These are phyloP conservation scores for Rhizopogon salebrosus DNA, from an alignment of 768 basidiomycete genomes.

Conservation along the genomic window DNA sequence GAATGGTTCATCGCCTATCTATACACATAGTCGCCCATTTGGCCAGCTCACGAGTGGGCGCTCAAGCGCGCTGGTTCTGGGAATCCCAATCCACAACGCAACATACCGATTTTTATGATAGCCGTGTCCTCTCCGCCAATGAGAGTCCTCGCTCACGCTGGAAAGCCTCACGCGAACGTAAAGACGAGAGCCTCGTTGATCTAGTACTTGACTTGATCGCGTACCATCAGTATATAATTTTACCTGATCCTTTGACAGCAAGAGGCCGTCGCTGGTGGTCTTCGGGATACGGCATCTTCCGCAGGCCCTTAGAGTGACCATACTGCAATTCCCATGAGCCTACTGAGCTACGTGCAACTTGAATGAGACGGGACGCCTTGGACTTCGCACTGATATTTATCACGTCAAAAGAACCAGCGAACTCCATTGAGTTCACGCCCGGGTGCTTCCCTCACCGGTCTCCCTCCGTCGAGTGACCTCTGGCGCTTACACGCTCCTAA, in stretches of 20 bases:
- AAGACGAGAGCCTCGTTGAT: neutral
- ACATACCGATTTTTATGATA: neutral
- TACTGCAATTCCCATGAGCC: neutral
- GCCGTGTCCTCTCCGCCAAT: neutral
- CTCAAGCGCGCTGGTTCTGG: neutral
- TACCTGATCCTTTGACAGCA: constrained; percentile 7
- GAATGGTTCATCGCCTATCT: constrained; percentile 1
- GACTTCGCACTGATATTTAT: neutral
- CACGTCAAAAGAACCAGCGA: neutral
- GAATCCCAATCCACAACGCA: too few species aligned
- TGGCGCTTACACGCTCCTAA: neutral
- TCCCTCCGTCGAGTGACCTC: neutral
- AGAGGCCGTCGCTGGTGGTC: constrained; percentile 7
- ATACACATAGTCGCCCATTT: neutral
- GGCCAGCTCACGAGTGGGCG: neutral
- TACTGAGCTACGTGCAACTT: neutral
- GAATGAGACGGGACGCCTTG: neutral
- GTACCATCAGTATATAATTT: neutral
- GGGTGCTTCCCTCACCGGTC: neutral
- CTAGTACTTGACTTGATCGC: constrained; percentile 1
- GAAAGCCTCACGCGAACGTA: neutral
- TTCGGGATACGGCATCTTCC: constrained; percentile 1
- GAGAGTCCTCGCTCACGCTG: neutral
- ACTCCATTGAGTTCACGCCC: neutral
- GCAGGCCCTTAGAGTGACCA: neutral